These are phyloP conservation scores for Lathyrus aphaca DNA, from an alignment of 306 rosid genomes.

Conservation along the genomic window DNA sequence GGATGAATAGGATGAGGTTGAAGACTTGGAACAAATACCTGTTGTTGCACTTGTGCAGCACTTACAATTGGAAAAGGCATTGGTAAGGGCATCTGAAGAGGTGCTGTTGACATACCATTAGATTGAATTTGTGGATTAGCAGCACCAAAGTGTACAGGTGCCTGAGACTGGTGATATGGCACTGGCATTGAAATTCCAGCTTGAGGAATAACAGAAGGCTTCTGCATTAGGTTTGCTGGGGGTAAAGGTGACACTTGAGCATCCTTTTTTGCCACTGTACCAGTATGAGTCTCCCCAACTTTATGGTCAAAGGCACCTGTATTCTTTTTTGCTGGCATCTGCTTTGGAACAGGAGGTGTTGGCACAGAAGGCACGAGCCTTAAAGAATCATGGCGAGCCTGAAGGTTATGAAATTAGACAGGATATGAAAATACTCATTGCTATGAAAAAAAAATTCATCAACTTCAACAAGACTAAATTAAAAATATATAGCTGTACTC, in stretches of 20 bases:
- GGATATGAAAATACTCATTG: conserved; percentile 13
- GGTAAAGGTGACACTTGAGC: conserved; percentile 51
- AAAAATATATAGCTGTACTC: conserved; percentile 10
- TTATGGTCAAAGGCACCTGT: conserved; percentile 47
- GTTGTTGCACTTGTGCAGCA: conserved; percentile 73
- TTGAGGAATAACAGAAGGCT: conserved; percentile 63
- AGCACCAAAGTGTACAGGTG: conserved; percentile 69
- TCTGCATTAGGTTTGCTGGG: conserved; percentile 62
- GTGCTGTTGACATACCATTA: conserved; percentile 66
- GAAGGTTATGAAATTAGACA: conserved; percentile 31
- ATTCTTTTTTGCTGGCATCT: conserved; percentile 63
- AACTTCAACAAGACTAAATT: conserved; percentile 15
- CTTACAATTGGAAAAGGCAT: conserved; percentile 66
- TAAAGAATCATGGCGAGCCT: conserved; percentile 70
- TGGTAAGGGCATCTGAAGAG: conserved; percentile 72
- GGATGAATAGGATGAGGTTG: conserved; percentile 76
- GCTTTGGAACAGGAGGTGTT: conserved; percentile 69
- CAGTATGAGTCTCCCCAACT: conserved; percentile 49
- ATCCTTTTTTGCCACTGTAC: conserved; percentile 62
- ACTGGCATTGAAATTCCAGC: conserved; percentile 65
- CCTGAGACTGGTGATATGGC: conserved; percentile 74
- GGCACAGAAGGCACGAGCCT: conserved; percentile 62
- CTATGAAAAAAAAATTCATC: conserved; percentile 3
- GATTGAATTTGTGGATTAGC: conserved; percentile 77
- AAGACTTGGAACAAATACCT: conserved; percentile 62